These are phyloP conservation scores for Lachancea fermentati DNA, from an alignment of 805 yeast species.

Conservation along the genomic window DNA sequence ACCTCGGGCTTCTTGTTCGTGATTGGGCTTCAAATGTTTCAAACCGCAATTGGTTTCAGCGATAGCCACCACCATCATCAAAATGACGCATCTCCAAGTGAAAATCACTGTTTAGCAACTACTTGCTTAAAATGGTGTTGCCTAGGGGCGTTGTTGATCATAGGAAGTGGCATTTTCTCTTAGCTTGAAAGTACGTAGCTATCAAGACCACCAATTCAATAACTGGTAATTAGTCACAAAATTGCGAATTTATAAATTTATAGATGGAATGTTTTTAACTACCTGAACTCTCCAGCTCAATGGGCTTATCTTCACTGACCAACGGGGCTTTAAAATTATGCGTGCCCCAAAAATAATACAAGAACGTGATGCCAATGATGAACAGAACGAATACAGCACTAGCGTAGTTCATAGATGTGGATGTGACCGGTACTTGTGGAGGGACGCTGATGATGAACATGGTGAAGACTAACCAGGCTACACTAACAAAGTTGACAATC, in stretches of 20 bases:
- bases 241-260: too few species aligned
- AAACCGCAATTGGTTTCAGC: constrained; percentile 74
- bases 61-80: constrained; percentile 48
- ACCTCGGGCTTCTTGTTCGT: constrained; percentile 82
- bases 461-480: constrained; percentile 55
- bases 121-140: constrained; percentile 34
- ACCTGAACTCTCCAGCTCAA: too few species aligned
- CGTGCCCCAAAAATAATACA: constrained; percentile 59
- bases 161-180: constrained; percentile 13
- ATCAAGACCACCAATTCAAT: too few species aligned
- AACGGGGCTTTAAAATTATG: constrained; percentile 58
- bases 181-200: neutral
- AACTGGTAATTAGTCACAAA: too few species aligned
- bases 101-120: constrained; percentile 30
- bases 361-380: constrained; percentile 42
- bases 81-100: constrained; percentile 21
- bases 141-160: constrained; percentile 27
- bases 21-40: constrained; percentile 82
- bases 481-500: constrained; percentile 51
- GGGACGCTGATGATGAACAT: constrained; percentile 64
- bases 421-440: constrained; percentile 51
- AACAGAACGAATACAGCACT: constrained; percentile 51
- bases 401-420: constrained; percentile 45
- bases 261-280: too few species aligned
- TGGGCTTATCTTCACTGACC: constrained; percentile 27